These are phyloP conservation scores for Solanum sparsipilum DNA, from an alignment of 257 asterid species.

Conservation along the genomic window DNA sequence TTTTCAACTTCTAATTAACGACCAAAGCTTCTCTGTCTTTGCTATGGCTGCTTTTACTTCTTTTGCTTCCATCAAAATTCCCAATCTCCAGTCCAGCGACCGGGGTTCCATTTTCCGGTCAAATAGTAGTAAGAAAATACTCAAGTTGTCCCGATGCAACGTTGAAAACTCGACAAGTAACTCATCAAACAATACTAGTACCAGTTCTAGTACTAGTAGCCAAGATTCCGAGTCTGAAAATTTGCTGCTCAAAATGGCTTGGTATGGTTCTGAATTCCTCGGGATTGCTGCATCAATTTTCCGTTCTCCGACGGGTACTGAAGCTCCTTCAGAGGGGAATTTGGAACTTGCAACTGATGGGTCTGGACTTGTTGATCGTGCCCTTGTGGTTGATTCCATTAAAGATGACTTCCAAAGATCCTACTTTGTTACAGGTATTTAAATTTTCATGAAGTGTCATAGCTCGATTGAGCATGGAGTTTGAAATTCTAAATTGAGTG, in stretches of 20 bases:
- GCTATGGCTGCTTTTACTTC: constrained; percentile 41
- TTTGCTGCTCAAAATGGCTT: constrained; percentile 58
- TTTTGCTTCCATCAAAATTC: constrained; percentile 10
- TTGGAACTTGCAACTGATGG: constrained; percentile 38
- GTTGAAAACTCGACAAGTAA: constrained; percentile 21
- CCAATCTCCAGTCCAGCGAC: constrained; percentile 5
- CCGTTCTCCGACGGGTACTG: constrained; percentile 39
- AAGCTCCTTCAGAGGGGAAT: constrained; percentile 8
- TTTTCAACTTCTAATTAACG: not conserved
- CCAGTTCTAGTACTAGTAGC: not conserved
- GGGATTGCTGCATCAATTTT: constrained; percentile 81
- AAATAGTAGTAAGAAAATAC: not conserved
- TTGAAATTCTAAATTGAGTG: not conserved
- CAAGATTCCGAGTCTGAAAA: constrained; percentile 44
- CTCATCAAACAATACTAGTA: constrained; percentile 6
- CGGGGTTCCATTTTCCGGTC: constrained; percentile 5
- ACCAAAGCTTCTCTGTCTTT: not conserved
- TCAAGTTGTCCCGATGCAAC: constrained; percentile 16
- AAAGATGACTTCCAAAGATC: constrained; percentile 68
- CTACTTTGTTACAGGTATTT: constrained; percentile 80
- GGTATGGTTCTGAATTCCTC: constrained; percentile 83
- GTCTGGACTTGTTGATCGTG: constrained; percentile 51
- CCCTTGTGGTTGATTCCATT: constrained; percentile 40
- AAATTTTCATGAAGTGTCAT: not conserved
- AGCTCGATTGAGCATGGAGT: not conserved